Base-by-base conservation (phyloP, 1,284 basidiomycete species). In the Bjerkandera adusta region DNA sequence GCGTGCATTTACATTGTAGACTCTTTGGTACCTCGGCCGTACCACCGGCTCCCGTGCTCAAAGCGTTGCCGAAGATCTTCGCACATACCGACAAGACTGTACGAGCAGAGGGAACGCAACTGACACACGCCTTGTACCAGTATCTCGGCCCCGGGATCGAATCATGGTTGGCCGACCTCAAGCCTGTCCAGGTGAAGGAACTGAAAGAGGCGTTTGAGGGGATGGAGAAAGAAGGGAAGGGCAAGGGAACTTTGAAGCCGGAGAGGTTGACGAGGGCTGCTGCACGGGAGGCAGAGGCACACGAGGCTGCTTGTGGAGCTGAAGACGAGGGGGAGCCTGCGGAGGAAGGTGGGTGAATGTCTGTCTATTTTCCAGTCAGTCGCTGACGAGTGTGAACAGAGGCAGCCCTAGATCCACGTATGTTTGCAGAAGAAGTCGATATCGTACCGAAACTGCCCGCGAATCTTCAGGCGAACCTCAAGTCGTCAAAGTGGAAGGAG, bases 131-230 rank as follows among this genome's bases (percentile, higher is more conserved):
- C 3, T 69, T 99, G 5, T 96, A 99, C 71, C 86, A 88, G 53
- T 95, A 85, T 64, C 83, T 99, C 54, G 97, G 3, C 18, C 73
- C 88, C 1, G 89, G 85, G 1, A 86, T 99, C 50, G 85, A 93
- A 46, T 82, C 93, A 36, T 92, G 86, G 68, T 71, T 99, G 8
- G 72, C 81, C n/a, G 91, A 97, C 55, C 77, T 99, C 52, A 99
- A 99, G 66, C 93, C 97, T 0, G 94, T 99, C n/a, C 97, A 99
- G 67, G 84, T 95, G 35, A 95, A 97, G 64, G 97, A 99, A 61
- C 68, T 99, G 50, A 92, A 92, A 58, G 95, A 97, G 61, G 77
- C 83, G 0, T 99, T 97, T 60, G 91, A 91, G 53, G 70, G 66
- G 24, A 76, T 96, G 72, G 93, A 97, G 59, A 83, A 81, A 40